Evolutionary conservation across 2,329 filamentous ascomycete species (phyloP).

Genomic region (Chrysoporthe puriensis): DNA sequence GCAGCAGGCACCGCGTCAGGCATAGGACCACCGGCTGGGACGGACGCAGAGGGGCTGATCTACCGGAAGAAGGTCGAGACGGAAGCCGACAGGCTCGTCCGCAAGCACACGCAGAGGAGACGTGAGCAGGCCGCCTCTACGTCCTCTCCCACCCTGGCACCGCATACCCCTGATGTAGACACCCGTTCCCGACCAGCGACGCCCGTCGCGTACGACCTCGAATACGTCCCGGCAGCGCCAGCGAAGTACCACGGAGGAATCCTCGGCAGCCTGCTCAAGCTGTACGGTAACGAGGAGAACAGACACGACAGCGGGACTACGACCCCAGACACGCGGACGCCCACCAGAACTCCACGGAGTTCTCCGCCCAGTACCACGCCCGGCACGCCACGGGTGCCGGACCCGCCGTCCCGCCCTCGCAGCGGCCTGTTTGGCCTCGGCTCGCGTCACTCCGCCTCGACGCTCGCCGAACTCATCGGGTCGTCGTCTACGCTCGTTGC

Average conservation of each 20-base stretch:
- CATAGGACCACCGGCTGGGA: constrained; percentile 1
- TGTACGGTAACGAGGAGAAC: constrained; percentile 60
- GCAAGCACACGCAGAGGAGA: constrained; percentile 26
- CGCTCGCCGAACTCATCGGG: constrained; percentile 56
- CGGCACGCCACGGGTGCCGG: constrained; percentile 36
- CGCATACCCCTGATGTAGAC: background rate
- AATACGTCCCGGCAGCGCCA: constrained; percentile 66
- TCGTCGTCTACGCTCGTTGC: constrained; percentile 57
- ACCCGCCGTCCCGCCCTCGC: constrained; percentile 35
- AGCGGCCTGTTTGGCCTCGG: constrained; percentile 47
- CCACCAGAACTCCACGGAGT: constrained; percentile 45
- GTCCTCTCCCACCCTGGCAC: background rate
- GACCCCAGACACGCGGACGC: constrained; percentile 48
- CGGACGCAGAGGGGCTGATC: constrained; percentile 19
- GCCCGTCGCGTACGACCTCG: constrained; percentile 60
- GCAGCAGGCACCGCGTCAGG: constrained; percentile 14
- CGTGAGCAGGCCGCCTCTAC: background rate
- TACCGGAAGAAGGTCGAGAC: constrained; percentile 27
- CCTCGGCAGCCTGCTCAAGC: constrained; percentile 71
- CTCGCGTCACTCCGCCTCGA: constrained; percentile 50
- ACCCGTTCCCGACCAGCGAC: constrained; percentile 36
- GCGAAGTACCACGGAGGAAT: constrained; percentile 73
- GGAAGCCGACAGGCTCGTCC: constrained; percentile 25
- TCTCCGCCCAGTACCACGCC: constrained; percentile 46
- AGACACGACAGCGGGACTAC: constrained; percentile 43